These are phyloP conservation scores for Achaetomiella virescens DNA, from an alignment of 495 filamentous ascomycete genomes.

Conservation along the genomic window DNA sequence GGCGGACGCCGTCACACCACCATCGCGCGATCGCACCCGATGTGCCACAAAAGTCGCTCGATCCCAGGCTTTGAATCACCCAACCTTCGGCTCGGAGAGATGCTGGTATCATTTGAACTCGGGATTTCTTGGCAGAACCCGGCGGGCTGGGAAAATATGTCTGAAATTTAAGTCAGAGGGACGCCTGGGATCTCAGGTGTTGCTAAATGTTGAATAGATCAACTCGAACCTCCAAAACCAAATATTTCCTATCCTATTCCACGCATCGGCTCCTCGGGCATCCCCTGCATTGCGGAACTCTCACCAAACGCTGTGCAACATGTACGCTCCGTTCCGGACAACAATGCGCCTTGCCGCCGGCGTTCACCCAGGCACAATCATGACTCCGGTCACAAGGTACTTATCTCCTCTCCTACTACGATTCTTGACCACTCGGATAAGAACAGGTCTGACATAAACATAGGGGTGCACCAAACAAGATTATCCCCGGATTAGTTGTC, in stretches of 20 bases:
- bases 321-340: neutral
- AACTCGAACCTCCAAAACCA: neutral
- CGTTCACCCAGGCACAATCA: neutral
- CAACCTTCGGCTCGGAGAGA: neutral
- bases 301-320: neutral
- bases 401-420: neutral
- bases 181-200: no score
- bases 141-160: neutral
- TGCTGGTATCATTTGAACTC: neutral
- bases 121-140: neutral
- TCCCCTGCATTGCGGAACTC: neutral
- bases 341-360: constrained; percentile 1
- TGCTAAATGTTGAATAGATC: neutral
- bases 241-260: neutral
- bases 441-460: neutral
- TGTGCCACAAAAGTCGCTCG: neutral
- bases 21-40: neutral
- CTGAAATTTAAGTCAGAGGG: neutral
- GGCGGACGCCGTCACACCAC: neutral
- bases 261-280: no score
- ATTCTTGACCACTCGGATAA: neutral
- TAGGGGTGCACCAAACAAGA: neutral
- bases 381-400: neutral
- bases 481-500: constrained; percentile 23
- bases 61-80: neutral